Evolutionary conservation across 2,329 filamentous ascomycete genomes (phyloP).

Genomic region (Fusarium sp.): DNA sequence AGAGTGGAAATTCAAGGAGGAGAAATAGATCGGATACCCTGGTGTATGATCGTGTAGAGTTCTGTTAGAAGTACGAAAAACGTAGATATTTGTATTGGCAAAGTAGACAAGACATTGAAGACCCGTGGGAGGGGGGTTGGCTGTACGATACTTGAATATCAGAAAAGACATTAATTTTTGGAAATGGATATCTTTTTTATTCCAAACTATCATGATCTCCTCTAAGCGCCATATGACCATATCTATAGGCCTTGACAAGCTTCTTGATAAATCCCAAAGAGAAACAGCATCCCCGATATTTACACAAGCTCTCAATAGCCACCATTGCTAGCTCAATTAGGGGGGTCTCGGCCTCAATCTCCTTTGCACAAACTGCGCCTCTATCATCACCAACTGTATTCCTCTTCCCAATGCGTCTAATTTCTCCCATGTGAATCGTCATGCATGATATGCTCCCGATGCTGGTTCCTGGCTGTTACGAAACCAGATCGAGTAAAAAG

Average conservation of each 20-base stretch:
- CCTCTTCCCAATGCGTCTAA: slow-evolving; percentile 43
- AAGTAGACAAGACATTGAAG: background rate
- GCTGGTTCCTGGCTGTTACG: slow-evolving; percentile 16
- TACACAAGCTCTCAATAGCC: slow-evolving; percentile 40
- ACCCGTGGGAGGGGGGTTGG: no score
- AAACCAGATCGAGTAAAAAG: slow-evolving; percentile 21
- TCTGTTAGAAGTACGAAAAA: slow-evolving; percentile 13
- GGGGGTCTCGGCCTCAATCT: slow-evolving; percentile 31
- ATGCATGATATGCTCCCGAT: slow-evolving; percentile 35
- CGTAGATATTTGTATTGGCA: background rate
- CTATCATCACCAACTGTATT: slow-evolving; percentile 40
- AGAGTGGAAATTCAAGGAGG: slow-evolving; percentile 61
- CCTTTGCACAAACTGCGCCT: slow-evolving; percentile 31
- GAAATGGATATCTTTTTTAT: slow-evolving; percentile 37
- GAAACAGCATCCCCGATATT: slow-evolving; percentile 32
- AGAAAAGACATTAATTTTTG: background rate
- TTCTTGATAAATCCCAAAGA: slow-evolving; percentile 30
- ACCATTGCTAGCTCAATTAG: slow-evolving; percentile 41
- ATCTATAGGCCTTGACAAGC: slow-evolving; percentile 35
- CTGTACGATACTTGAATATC: background rate
- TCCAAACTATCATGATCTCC: slow-evolving; percentile 31
- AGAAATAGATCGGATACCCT: slow-evolving; percentile 39
- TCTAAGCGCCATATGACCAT: slow-evolving; percentile 33
- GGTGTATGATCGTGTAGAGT: slow-evolving; percentile 19
- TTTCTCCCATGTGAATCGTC: slow-evolving; percentile 36